Evolutionary conservation across 352 stramenopile species (phyloP), one percentile per base, ranked within the genome.

Genomic region (Phytophthora ohioensis): DNA sequence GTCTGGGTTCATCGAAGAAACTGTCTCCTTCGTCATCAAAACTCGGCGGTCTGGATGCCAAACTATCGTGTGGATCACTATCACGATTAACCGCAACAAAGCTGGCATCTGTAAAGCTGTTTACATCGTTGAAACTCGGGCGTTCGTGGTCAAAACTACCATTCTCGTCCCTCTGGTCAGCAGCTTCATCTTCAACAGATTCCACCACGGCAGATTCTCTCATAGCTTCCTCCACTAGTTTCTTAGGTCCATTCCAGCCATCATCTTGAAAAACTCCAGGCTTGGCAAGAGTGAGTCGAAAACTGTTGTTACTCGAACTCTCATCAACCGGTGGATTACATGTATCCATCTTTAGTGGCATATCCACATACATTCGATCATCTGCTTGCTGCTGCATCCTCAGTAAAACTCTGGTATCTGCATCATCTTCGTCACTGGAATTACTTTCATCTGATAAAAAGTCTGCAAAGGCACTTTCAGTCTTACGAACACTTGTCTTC

Each of bases 301-400:
- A 77, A 46, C 69, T 73, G 41, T n/a, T 61, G 21, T 55, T 47
- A 5, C 51, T 61, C 11, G 52, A 35, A 8, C 46, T 39, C n/a
- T 60, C 46, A 9, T 27, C 39, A 12, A 8, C 38, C 30, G 66
- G 66, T 2, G 61, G 60, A 5, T 67, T 27, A 27, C 21, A 27
- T 27, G 21, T 61, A 12, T 74, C 62, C 62, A 81, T 57, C 45
- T 62, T 67, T 64, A 85, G 76, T 35, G 64, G 58, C 57, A 69
- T 72, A 49, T 79, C 62, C 21, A 80, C 57, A 67, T 81, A 85
- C 36, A 58, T 54, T 63, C 80, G 73, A 64, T 88, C 81, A 62
- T 88, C 81, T 5, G 76, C 79, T 45, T 88, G 76, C 54, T 76
- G 66, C 67, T 86, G 78, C 80, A 88, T 88, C 38, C 80, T 71